These are phyloP conservation scores for Solanum chaucha DNA, from an alignment of 257 asterid species.

Conservation along the genomic window DNA sequence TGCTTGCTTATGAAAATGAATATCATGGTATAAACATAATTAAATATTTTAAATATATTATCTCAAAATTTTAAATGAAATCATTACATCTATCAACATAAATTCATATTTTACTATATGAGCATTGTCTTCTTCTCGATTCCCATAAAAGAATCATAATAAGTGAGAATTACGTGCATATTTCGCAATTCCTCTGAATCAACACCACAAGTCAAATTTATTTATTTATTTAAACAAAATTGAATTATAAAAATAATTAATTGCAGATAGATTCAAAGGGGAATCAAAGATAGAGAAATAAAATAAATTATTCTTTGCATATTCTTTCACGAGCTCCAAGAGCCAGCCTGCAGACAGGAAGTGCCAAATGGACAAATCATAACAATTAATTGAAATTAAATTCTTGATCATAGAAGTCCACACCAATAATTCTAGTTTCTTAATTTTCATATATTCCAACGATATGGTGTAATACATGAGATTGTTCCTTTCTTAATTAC, in stretches of 20 bases:
- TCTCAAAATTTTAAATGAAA: not conserved
- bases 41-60: not conserved
- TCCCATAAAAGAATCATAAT: not conserved
- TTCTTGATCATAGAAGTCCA: not conserved
- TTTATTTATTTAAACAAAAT: not conserved
- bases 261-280: not conserved
- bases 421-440: not conserved
- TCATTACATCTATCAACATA: not conserved
- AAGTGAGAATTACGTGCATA: not conserved
- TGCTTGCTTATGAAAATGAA: not conserved
- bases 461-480: accelerated
- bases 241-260: not conserved
- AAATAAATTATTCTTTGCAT: not conserved
- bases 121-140: not conserved
- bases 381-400: not conserved
- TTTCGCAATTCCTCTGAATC: not conserved
- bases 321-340: constrained; percentile 19
- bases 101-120: not conserved
- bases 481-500: accelerated
- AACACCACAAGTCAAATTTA: not conserved
- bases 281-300: not conserved
- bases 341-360: constrained; percentile 4
- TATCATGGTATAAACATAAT: not conserved
- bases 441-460: not conserved
- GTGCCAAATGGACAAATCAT: constrained; percentile 1